phyloP scores from a whole-genome alignment of 805 yeast species.

The Cyberlindnera xylosilytica region DNA sequence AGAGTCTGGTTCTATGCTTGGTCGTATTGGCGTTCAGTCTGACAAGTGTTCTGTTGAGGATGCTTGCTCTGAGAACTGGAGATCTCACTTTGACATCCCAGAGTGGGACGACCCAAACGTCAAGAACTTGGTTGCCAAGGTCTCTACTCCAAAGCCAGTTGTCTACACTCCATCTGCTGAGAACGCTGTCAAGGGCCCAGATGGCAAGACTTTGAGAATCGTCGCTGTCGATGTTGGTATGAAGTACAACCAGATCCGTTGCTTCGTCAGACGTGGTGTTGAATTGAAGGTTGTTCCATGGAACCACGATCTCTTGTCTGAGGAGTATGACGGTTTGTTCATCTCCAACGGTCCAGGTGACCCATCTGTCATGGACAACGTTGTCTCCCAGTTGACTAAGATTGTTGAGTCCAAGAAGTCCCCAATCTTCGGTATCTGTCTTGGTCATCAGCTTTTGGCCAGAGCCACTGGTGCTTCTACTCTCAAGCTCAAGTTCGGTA shows the following conservation, averaged over 20 bases:
- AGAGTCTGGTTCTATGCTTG: slow-evolving; percentile 88
- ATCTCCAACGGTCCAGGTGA: slow-evolving; percentile 99
- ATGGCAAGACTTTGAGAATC: slow-evolving; percentile 78
- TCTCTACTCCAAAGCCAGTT: slow-evolving; percentile 74
- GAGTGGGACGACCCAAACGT: slow-evolving; percentile 94
- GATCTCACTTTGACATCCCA: slow-evolving; percentile 61
- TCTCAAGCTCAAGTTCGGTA: slow-evolving; percentile 90
- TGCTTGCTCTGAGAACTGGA: slow-evolving; percentile 49
- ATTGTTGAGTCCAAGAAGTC: slow-evolving; percentile 66
- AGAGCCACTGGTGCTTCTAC: slow-evolving; percentile 95
- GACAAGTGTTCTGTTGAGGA: slow-evolving; percentile 31
- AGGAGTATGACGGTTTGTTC: slow-evolving; percentile 91
- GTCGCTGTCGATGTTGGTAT: slow-evolving; percentile 96
- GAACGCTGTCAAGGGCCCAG: slow-evolving; percentile 52
- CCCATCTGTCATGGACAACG: slow-evolving; percentile 77
- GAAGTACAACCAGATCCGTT: slow-evolving; percentile 96
- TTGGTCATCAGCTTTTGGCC: slow-evolving; percentile 96
- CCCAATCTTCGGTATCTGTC: slow-evolving; percentile 96
- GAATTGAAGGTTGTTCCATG: slow-evolving; percentile 95
- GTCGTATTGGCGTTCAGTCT: slow-evolving; percentile 73
- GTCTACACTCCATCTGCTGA: slow-evolving; percentile 68
- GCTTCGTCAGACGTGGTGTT: slow-evolving; percentile 94
- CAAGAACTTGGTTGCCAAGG: slow-evolving; percentile 87
- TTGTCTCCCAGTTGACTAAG: slow-evolving; percentile 56
- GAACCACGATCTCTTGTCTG: slow-evolving; percentile 80